These are phyloP conservation scores for Selaginella tamariscina DNA, from an alignment of 75 land plant genomes.

Conservation along the genomic window DNA sequence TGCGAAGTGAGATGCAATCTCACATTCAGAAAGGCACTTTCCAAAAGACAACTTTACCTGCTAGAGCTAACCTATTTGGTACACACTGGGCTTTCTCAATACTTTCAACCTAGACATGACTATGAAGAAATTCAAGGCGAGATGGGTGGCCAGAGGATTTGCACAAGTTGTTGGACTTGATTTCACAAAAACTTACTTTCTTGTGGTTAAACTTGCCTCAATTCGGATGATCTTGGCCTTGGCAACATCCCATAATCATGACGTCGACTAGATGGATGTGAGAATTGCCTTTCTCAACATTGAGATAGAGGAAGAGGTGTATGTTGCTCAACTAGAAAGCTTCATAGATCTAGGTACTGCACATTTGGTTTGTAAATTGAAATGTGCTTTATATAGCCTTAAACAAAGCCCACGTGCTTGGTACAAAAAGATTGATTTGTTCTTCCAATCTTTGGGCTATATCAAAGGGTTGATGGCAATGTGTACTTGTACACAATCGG, in stretches of 20 bases:
- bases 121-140: no score
- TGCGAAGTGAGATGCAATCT: not conserved
- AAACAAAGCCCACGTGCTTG: not conserved
- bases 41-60: not conserved
- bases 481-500: not conserved
- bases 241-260: not conserved
- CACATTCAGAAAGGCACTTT: not conserved
- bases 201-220: not conserved
- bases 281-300: not conserved
- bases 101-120: no score
- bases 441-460: not conserved
- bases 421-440: not conserved
- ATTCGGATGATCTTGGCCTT: conserved; percentile 1
- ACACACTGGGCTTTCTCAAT: no score
- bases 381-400: not conserved
- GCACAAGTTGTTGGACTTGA: not conserved
- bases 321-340: not conserved
- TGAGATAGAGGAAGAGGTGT: not conserved
- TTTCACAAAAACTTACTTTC: conserved; percentile 2
- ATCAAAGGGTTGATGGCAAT: not conserved
- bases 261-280: conserved; percentile 6
- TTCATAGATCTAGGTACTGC: not conserved
- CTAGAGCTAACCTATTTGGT: not conserved
- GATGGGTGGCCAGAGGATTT: not conserved
- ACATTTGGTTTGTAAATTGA: conserved; percentile 7